A percentile compares a stretch with the other conserved stretches of the same genome.
Conservation (phyloP, 208 protist species). For the Trypanosoma theileri region DNA sequence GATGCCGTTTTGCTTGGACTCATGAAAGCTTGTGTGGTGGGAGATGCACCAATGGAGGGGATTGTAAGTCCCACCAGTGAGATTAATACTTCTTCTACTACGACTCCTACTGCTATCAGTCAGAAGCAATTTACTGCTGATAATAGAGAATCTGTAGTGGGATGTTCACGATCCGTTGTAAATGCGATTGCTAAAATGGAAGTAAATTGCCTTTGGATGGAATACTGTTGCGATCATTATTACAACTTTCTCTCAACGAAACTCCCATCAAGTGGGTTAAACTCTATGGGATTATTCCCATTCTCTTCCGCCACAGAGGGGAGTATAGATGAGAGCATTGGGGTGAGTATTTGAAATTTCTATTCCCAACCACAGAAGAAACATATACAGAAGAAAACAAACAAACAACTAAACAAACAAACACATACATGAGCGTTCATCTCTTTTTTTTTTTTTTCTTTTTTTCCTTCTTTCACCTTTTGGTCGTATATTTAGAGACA, state of each 20-base stretch:
- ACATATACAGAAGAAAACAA: no score
- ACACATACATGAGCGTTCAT: no score
- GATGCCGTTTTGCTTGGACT: conserved; percentile 50
- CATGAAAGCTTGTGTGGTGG: conserved; percentile 26
- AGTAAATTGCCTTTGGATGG: conserved; percentile 66
- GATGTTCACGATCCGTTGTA: not conserved
- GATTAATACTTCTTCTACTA: not conserved
- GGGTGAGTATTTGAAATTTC: conserved; percentile 30
- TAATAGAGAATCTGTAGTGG: not conserved
- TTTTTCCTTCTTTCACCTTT: not conserved
- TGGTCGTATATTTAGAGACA: not conserved
- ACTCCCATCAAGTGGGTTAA: conserved; percentile 8
- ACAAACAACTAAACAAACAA: no score
- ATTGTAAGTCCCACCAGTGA: not conserved
- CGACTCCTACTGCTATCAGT: not conserved
- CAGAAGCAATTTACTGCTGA: not conserved
- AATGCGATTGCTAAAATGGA: conserved; percentile 49
- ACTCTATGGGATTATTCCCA: no score
- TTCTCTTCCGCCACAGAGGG: not conserved
- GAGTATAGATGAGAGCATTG: not conserved
- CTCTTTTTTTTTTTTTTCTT: not conserved
- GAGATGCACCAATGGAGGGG: not conserved
- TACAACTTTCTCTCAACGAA: conserved; percentile 42
- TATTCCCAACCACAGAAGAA: no score
- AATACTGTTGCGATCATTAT: conserved; percentile 64